Conservation (phyloP, 75 land plant genomes). For the Ceratopteris richardii region DNA sequence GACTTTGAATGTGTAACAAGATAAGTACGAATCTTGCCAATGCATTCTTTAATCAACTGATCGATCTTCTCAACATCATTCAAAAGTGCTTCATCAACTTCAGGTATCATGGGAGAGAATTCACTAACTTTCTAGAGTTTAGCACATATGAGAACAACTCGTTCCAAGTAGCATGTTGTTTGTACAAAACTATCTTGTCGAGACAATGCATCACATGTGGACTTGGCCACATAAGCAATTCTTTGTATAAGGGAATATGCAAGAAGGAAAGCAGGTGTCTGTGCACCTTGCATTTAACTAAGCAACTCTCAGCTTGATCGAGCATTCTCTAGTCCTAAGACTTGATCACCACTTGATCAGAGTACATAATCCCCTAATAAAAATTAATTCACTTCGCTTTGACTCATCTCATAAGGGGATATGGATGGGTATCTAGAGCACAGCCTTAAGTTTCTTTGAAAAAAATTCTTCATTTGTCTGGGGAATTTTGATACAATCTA, state of each 20-base stretch:
- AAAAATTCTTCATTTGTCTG: too few relatives aligned
- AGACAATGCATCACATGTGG: slow-evolving; percentile 19
- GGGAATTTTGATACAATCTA: too few relatives aligned
- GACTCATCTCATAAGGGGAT: too few relatives aligned
- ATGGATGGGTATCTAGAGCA: too few relatives aligned
- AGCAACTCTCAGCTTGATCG: too few relatives aligned
- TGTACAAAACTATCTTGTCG: slow-evolving; percentile 26
- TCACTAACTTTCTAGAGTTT: slow-evolving; percentile 25
- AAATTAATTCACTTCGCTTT: too few relatives aligned
- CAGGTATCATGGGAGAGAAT: slow-evolving; percentile 18
- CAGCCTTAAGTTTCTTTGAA: too few relatives aligned
- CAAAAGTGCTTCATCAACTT: slow-evolving; percentile 21
- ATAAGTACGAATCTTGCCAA: slow-evolving; percentile 27
- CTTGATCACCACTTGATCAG: too few relatives aligned
- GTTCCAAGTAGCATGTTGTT: slow-evolving; percentile 26
- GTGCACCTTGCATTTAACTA: slow-evolving; percentile 16
- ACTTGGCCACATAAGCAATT: slow-evolving; percentile 20
- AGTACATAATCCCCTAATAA: too few relatives aligned
- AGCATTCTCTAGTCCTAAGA: too few relatives aligned
- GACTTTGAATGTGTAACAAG: slow-evolving; percentile 28
- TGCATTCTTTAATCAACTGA: slow-evolving; percentile 24
- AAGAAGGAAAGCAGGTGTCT: slow-evolving; percentile 15
- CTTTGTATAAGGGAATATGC: slow-evolving; percentile 22
- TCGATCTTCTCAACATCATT: slow-evolving; percentile 23
- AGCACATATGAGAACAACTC: slow-evolving; percentile 10